These are phyloP conservation scores for Candida succiphila DNA, from an alignment of 805 yeast genomes.

Conservation along the genomic window DNA sequence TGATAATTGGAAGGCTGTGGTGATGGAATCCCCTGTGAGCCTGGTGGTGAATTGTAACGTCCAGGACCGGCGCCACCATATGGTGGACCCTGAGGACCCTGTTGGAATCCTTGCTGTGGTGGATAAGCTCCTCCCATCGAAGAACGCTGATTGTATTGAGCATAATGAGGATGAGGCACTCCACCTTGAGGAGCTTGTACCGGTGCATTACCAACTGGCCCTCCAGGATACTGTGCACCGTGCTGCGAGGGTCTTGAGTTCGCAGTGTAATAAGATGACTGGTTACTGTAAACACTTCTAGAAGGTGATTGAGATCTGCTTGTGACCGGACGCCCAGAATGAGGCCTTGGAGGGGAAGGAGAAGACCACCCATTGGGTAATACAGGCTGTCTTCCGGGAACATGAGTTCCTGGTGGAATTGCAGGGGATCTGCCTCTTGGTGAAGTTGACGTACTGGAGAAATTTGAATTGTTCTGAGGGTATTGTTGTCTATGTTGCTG, in stretches of 20 bases:
- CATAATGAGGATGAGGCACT: not conserved
- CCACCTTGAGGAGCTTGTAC: not conserved
- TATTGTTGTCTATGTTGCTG: not conserved
- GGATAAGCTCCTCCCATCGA: not conserved
- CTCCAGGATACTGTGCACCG: not conserved
- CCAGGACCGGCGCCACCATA: not conserved
- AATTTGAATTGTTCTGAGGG: not conserved
- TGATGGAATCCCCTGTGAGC: not conserved
- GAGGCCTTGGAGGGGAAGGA: not conserved
- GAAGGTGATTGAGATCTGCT: not conserved
- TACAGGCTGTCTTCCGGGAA: not conserved
- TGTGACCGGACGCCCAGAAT: not conserved
- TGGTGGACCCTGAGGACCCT: not conserved
- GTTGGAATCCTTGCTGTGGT: not conserved
- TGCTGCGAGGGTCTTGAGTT: not conserved
- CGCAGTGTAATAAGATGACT: not conserved
- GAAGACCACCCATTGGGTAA: not conserved
- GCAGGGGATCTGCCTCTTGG: not conserved
- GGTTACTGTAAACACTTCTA: too few species aligned
- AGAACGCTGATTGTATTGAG: not conserved
- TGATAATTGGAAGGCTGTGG: not conserved
- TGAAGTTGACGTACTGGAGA: not conserved
- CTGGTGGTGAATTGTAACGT: not conserved
- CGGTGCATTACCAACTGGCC: not conserved
- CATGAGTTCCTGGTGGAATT: too few species aligned